These are phyloP conservation scores for Rhododendron griersonianum DNA, from an alignment of 148 eudicot species.

Conservation along the genomic window DNA sequence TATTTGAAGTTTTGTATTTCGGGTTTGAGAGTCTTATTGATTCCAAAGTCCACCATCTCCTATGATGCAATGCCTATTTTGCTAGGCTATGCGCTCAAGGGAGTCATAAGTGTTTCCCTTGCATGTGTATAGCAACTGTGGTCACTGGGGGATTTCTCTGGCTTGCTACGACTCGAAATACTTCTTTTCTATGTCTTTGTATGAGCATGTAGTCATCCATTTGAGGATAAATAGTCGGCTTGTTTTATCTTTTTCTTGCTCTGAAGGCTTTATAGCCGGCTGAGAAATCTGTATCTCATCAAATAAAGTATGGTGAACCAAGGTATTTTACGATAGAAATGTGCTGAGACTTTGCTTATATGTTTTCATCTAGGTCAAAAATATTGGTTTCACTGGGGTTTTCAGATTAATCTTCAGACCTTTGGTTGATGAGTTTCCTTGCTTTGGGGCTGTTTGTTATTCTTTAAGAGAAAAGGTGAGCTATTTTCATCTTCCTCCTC, in stretches of 20 bases:
- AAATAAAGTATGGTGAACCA: too few relatives aligned
- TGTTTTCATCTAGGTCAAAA: constrained; percentile 52
- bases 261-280: background rate
- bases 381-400: constrained; percentile 77
- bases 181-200: background rate
- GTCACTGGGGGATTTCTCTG: background rate
- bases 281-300: background rate
- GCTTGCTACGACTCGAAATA: background rate
- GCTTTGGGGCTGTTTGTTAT: constrained; percentile 73
- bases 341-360: background rate
- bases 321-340: background rate
- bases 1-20: background rate
- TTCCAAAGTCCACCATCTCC: background rate
- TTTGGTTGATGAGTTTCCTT: constrained; percentile 69
- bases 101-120: background rate
- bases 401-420: constrained; percentile 85
- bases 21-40: background rate
- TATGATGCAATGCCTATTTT: background rate
- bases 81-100: background rate
- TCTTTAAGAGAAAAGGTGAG: constrained; percentile 75
- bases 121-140: background rate
- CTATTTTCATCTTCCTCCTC: background rate
- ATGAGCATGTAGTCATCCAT: background rate
- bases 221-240: background rate
- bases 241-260: background rate